These are phyloP conservation scores for Dipsacomyces acuminosporus DNA, from an alignment of 371 early-diverging fungal genomes.

Conservation along the genomic window DNA sequence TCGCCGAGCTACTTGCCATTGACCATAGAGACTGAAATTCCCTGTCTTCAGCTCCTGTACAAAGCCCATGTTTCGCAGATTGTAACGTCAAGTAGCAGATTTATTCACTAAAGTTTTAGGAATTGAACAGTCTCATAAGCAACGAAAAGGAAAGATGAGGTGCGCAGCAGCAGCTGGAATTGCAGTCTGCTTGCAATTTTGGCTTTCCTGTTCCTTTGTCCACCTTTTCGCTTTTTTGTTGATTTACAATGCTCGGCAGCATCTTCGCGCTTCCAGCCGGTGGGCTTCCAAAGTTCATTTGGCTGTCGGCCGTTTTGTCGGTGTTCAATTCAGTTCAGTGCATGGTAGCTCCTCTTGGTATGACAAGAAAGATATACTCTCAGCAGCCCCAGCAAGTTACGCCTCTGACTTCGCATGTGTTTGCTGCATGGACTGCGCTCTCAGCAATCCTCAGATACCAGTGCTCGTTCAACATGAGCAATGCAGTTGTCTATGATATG, in stretches of 20 bases:
- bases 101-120: no score
- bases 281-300: slow-evolving; percentile 46
- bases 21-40: slow-evolving; percentile 46
- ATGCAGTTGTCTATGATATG: slow-evolving; percentile 40
- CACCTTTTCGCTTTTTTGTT: no score
- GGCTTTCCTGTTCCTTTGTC: slow-evolving; percentile 11
- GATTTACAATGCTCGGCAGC: no score
- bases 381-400: slow-evolving; percentile 46
- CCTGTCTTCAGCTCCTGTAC: slow-evolving; percentile 39
- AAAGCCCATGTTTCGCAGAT: slow-evolving; percentile 40
- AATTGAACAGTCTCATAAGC: no score
- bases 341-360: slow-evolving; percentile 38
- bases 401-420: slow-evolving; percentile 44
- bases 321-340: slow-evolving; percentile 46
- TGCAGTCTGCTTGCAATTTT: neutral
- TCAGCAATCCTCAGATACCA: slow-evolving; percentile 46
- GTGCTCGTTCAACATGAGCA: slow-evolving; percentile 47
- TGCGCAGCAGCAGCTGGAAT: neutral
- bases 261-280: slow-evolving; percentile 37
- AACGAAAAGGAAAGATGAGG: slow-evolving; percentile 1
- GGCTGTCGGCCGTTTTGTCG: slow-evolving; percentile 42
- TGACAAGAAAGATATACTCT: slow-evolving; percentile 43
- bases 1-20: slow-evolving; percentile 10
- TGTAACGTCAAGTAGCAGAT: no score
- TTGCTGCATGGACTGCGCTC: slow-evolving; percentile 48